These are phyloP conservation scores for Cudoniella acicularis DNA, from an alignment of 495 filamentous ascomycete genomes.

Conservation along the genomic window DNA sequence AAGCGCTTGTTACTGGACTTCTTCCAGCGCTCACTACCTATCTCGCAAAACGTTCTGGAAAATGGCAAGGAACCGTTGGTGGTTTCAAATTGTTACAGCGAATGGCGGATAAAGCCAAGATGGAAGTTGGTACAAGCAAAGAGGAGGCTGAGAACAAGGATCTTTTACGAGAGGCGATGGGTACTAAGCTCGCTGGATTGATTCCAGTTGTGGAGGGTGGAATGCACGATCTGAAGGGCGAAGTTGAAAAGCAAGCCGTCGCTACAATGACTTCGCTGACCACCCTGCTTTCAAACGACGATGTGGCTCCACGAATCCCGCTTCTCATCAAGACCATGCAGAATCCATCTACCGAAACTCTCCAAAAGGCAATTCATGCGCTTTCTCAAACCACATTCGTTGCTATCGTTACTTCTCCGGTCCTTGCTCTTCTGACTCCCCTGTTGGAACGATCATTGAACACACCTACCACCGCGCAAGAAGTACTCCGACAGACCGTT, in stretches of 20 bases:
- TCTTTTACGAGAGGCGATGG: slow-evolving; percentile 85
- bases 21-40: slow-evolving; percentile 71
- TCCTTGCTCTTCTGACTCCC: slow-evolving; percentile 93
- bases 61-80: slow-evolving; percentile 94
- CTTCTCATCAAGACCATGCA: slow-evolving; percentile 94
- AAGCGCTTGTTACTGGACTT: slow-evolving; percentile 75
- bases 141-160: slow-evolving; percentile 85
- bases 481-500: slow-evolving; percentile 91
- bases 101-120: slow-evolving; percentile 90
- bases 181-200: slow-evolving; percentile 79
- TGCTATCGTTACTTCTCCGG: slow-evolving; percentile 93
- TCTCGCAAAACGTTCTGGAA: slow-evolving; percentile 73
- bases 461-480: slow-evolving; percentile 83
- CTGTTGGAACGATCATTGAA: slow-evolving; percentile 91
- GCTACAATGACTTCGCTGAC: slow-evolving; percentile 90
- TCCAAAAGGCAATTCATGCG: slow-evolving; percentile 94
- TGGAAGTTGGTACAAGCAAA: slow-evolving; percentile 67
- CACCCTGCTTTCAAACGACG: slow-evolving; percentile 91
- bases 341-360: slow-evolving; percentile 80
- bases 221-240: slow-evolving; percentile 94
- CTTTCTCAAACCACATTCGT: slow-evolving; percentile 99
- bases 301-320: slow-evolving; percentile 89
- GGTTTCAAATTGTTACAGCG: slow-evolving; percentile 77
- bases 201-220: slow-evolving; percentile 90
- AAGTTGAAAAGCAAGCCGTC: slow-evolving; percentile 82